Evolutionary conservation across 2,329 filamentous ascomycete species (phyloP).

Genomic region (Penicillium sp.): DNA sequence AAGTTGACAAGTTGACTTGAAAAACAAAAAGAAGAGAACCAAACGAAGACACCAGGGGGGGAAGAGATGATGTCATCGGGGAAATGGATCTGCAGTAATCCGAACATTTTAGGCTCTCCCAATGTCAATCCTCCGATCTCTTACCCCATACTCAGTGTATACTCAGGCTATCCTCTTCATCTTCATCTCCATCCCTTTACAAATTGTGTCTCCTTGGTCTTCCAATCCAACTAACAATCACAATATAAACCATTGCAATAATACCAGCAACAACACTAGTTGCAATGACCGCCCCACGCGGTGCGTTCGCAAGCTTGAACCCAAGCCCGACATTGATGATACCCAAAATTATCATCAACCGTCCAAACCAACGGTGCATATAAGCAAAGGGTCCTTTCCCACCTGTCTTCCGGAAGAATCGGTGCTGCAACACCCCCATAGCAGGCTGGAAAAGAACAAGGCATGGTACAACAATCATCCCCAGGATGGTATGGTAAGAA

Average conservation of each 20-base stretch:
- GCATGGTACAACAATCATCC: slow-evolving; percentile 51
- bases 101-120: not conserved
- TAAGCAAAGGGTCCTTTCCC: slow-evolving; percentile 50
- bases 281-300: slow-evolving; percentile 43
- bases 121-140: not conserved
- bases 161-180: too few relatives aligned
- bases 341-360: slow-evolving; percentile 51
- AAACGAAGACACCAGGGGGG: too few relatives aligned
- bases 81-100: not conserved
- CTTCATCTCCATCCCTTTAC: not conserved
- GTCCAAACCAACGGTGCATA: slow-evolving; percentile 57
- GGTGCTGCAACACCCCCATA: slow-evolving; percentile 54
- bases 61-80: slow-evolving; percentile 5
- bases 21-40: not conserved
- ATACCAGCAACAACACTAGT: slow-evolving; percentile 53
- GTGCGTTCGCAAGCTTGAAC: slow-evolving; percentile 47
- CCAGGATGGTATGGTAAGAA: slow-evolving; percentile 54
- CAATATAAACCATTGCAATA: slow-evolving; percentile 47
- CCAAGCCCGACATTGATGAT: slow-evolving; percentile 61
- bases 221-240: slow-evolving; percentile 10
- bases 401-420: slow-evolving; percentile 49
- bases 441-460: slow-evolving; percentile 59
- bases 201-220: not conserved
- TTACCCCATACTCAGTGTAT: not conserved
- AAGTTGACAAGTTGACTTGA: not conserved